A percentile compares a stretch with the other conserved stretches of the same genome.
These are phyloP conservation scores for Botrytis cinerea DNA, from an alignment of 2,329 filamentous ascomycete genomes.

Conservation along the genomic window DNA sequence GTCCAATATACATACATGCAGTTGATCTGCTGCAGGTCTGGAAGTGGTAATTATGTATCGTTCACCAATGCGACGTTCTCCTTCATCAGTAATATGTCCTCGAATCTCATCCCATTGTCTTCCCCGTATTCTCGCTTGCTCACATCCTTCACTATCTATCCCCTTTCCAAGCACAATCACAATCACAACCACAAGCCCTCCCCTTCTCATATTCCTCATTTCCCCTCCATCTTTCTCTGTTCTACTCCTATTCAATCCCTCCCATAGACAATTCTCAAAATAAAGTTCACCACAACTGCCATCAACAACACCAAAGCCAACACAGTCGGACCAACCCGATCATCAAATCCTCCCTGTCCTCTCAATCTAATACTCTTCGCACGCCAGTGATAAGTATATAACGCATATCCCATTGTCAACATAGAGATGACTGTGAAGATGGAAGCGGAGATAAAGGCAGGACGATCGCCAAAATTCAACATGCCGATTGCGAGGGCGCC, in stretches of 20 bases:
- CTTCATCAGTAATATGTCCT: background rate
- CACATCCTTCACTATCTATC: background rate
- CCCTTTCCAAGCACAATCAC: background rate
- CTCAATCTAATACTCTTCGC: constrained; percentile 88
- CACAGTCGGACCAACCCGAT: constrained; percentile 90
- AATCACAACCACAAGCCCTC: background rate
- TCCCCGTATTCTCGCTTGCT: background rate
- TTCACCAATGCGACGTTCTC: background rate
- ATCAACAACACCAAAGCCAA: constrained; percentile 82
- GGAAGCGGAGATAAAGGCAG: constrained; percentile 90
- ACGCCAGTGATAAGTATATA: constrained; percentile 96
- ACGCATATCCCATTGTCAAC: constrained; percentile 91
- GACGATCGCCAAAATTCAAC: constrained; percentile 94
- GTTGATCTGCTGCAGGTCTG: background rate
- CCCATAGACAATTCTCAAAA: constrained; percentile 66
- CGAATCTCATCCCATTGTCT: background rate
- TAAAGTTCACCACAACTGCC: constrained; percentile 95
- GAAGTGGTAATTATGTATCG: background rate
- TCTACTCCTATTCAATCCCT: constrained; percentile 24
- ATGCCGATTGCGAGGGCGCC: constrained; percentile 95
- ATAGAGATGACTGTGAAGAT: constrained; percentile 94
- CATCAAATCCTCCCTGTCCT: constrained; percentile 94
- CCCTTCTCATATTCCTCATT: background rate
- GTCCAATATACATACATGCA: constrained; percentile 3
- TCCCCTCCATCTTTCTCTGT: constrained; percentile 7